Percentiles rank a stretch among this genome's conserved stretches.
Conservation (phyloP, 1,284 basidiomycete genomes). For the Irpex sp. region DNA sequence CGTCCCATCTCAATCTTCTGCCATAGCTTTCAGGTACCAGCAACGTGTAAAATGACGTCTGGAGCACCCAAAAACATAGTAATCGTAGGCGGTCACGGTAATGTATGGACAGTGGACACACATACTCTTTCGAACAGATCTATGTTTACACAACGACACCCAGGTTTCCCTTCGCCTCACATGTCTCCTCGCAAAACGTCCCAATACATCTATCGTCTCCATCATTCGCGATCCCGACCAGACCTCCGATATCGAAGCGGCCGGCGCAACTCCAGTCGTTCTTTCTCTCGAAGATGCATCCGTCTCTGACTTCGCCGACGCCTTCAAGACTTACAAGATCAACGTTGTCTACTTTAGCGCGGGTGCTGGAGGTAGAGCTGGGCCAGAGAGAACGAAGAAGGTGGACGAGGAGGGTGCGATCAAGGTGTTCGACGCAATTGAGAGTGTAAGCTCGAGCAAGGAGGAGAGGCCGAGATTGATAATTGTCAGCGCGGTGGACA, state of each 20-base stretch:
- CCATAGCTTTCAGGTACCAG: too few species aligned
- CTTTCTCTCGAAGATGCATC: constrained; percentile 57
- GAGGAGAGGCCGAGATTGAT: constrained; percentile 50
- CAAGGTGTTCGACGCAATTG: constrained; percentile 70
- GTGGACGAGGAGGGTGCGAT: constrained; percentile 72
- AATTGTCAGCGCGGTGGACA: constrained; percentile 62
- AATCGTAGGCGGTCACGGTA: constrained; percentile 50
- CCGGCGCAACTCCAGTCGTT: constrained; percentile 43
- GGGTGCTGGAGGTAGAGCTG: constrained; percentile 67
- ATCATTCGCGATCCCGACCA: constrained; percentile 50
- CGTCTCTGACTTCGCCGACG: constrained; percentile 40
- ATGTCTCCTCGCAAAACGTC: constrained; percentile 33
- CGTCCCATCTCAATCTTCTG: too few species aligned
- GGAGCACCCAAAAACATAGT: constrained; percentile 19
- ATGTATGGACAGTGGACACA: constrained; percentile 28
- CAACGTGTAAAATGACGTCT: neutral
- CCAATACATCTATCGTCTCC: constrained; percentile 44
- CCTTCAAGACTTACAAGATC: constrained; percentile 37
- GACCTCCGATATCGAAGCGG: constrained; percentile 39
- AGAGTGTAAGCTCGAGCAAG: constrained; percentile 30
- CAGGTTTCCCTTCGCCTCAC: constrained; percentile 55
- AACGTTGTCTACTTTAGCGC: constrained; percentile 61
- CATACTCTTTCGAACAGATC: too few species aligned
- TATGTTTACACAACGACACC: neutral
- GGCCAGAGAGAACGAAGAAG: constrained; percentile 53